Conservation (phyloP, 148 eudicot species). For the Diospyros kaki region DNA sequence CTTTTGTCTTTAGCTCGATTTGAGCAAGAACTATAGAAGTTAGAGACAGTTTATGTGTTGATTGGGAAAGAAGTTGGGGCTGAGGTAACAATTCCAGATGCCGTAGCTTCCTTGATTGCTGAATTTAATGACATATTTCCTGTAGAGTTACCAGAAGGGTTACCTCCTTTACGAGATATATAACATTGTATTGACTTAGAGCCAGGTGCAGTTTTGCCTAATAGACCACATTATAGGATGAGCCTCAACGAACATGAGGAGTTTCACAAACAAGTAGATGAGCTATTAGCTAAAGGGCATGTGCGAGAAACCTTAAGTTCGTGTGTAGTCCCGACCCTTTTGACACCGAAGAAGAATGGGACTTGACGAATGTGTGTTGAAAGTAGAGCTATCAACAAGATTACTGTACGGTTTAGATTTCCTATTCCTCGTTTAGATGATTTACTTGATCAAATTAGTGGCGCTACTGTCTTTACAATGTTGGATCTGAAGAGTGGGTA, state of each 20-base stretch:
- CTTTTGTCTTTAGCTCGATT: too few relatives aligned
- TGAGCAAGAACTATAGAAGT: too few relatives aligned
- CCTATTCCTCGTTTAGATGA: conserved; percentile 11
- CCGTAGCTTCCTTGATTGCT: too few relatives aligned
- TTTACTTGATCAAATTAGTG: not conserved
- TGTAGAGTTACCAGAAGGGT: not conserved
- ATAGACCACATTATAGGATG: not conserved
- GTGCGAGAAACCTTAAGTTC: not conserved
- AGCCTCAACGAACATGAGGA: not conserved
- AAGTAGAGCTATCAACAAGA: not conserved
- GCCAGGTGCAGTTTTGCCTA: not conserved
- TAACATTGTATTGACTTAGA: not conserved
- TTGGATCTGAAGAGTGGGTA: not conserved
- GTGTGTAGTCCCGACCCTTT: not conserved
- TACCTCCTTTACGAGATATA: not conserved
- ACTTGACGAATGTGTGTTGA: conserved; percentile 7
- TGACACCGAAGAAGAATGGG: conserved; percentile 5
- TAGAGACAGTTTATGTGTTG: too few relatives aligned
- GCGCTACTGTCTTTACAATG: not conserved
- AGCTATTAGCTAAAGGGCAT: not conserved
- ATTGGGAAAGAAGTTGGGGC: too few relatives aligned
- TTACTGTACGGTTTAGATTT: not conserved
- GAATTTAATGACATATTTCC: not conserved
- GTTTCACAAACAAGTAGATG: not conserved
- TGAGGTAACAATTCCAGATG: too few relatives aligned